These are phyloP conservation scores for Noccaea bulbosa DNA, from an alignment of 345 rosid species.

Conservation along the genomic window DNA sequence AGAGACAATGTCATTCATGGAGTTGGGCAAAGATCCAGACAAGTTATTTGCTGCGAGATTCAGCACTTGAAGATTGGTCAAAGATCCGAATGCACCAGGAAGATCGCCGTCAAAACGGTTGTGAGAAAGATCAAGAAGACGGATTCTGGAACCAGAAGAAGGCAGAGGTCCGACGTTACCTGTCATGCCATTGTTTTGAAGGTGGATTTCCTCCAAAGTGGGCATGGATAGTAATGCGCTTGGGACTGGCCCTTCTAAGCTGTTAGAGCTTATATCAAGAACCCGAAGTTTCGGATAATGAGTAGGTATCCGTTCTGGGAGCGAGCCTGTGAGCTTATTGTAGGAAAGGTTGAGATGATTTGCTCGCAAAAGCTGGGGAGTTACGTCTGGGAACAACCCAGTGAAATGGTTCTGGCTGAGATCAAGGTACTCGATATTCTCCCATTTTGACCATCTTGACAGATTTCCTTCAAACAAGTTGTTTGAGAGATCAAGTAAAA, in stretches of 20 bases:
- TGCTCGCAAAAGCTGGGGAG: constrained; percentile 82
- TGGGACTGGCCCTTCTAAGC: constrained; percentile 65
- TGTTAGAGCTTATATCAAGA: constrained; percentile 84
- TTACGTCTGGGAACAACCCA: constrained; percentile 75
- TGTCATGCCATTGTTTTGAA: constrained; percentile 63
- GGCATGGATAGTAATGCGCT: constrained; percentile 63
- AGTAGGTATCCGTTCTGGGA: constrained; percentile 61
- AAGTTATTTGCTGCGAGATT: constrained; percentile 79
- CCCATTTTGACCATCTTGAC: constrained; percentile 78
- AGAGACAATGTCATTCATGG: constrained; percentile 67
- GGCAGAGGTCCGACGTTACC: constrained; percentile 58
- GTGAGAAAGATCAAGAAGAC: constrained; percentile 80
- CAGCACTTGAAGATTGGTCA: constrained; percentile 69
- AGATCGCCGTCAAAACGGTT: constrained; percentile 71
- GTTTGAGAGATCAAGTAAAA: constrained; percentile 82
- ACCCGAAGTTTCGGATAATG: constrained; percentile 80
- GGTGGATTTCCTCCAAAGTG: constrained; percentile 79
- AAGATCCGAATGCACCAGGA: constrained; percentile 70
- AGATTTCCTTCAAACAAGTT: constrained; percentile 84
- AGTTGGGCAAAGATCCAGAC: constrained; percentile 85
- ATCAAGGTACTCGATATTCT: constrained; percentile 79
- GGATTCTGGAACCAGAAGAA: constrained; percentile 59
- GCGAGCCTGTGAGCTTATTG: constrained; percentile 68
- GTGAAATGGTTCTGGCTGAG: constrained; percentile 78
- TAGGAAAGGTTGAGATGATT: constrained; percentile 86